Evolutionary conservation across 1,284 basidiomycete species (phyloP).

Genomic region (Heterobasidion occidentale): DNA sequence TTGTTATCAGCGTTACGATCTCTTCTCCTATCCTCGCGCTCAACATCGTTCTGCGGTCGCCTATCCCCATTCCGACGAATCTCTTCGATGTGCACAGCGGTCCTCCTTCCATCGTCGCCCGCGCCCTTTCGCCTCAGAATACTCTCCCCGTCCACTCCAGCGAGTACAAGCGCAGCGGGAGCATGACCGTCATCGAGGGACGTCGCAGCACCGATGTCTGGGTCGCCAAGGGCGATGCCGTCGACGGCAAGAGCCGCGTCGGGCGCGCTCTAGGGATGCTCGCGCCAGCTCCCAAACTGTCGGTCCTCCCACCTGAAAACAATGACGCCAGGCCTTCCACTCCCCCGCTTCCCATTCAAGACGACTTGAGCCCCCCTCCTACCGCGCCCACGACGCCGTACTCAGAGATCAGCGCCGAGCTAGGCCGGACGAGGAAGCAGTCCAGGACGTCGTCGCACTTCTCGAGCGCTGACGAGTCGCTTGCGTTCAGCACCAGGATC

Average conservation of each 20-base stretch:
- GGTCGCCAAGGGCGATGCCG: slow-evolving; percentile 58
- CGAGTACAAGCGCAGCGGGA: slow-evolving; percentile 56
- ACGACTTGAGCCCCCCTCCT: slow-evolving; percentile 21
- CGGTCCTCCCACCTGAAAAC: slow-evolving; percentile 40
- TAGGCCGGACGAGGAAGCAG: slow-evolving; percentile 29
- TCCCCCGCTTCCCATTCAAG: slow-evolving; percentile 28
- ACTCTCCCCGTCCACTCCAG: slow-evolving; percentile 37
- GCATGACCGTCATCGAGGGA: slow-evolving; percentile 58
- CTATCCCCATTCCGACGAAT: slow-evolving; percentile 55
- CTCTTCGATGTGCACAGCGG: slow-evolving; percentile 47
- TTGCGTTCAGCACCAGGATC: slow-evolving; percentile 44
- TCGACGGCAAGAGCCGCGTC: slow-evolving; percentile 52
- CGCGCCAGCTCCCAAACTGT: slow-evolving; percentile 52
- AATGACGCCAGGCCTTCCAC: slow-evolving; percentile 34
- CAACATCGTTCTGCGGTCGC: slow-evolving; percentile 48
- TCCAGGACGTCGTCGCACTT: slow-evolving; percentile 47
- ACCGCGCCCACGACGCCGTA: slow-evolving; percentile 38
- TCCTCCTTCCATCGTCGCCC: slow-evolving; percentile 32
- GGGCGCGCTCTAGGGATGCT: slow-evolving; percentile 53
- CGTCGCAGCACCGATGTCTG: slow-evolving; percentile 65
- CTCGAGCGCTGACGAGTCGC: slow-evolving; percentile 40
- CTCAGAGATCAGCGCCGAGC: slow-evolving; percentile 44
- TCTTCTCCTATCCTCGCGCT: slow-evolving; percentile 58
- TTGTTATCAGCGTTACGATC: slow-evolving; percentile 53
- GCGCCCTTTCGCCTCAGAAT: slow-evolving; percentile 32